Base-by-base conservation (phyloP, 306 rosid genomes). In the Sechiopsis laciniata region DNA sequence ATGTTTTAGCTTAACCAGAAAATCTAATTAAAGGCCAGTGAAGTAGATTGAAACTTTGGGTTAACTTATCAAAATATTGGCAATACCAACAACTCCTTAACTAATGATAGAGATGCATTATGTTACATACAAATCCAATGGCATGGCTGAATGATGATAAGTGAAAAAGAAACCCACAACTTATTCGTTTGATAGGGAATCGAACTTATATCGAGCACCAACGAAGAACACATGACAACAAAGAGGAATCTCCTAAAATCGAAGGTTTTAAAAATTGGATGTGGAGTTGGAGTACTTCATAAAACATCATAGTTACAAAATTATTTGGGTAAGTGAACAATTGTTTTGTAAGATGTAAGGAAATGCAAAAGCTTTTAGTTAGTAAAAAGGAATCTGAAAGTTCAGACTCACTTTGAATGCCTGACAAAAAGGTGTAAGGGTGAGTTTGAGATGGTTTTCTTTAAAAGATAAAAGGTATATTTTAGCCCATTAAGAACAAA, bases 71-170 rank as follows among this genome's bases (percentile, higher is more conserved):
- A 0, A 29, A 63, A 32, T 63, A 29, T 59, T 6, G 14, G n/a
- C 13, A 59, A 32, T 14, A 32, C 48, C 13, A 10, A 10, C 71
- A 40, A 65, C 51, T 1, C 5, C 1, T 16, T 7, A 17, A 6
- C 13, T 3, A 64, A 64, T 64, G n/a, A n/a, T 16, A 64, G 53
- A 16, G 52, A 12, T 16, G 3, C 51, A 17, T 37, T 64, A 10
- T 66, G 72, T 9, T 4, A 42, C 50, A 66, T 17, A 10, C 53
- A 66, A 65, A 65, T 65, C 71, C 26, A 37, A 65, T 40, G 71
- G 15, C 2, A 64, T 21, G 12, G 14, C 70, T 40, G 48, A n/a
- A 64, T 2, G 6, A 40, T 40, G 29, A 64, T 52, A 40, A 48
- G 48, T n/a, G 37, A 50, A 62, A 59, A 59, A 9, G 8, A 63